A percentile compares a stretch with the other conserved stretches of the same genome.
Evolutionary conservation across 352 stramenopile species (phyloP).

Genomic region (Globisporangium sylvaticum): DNA sequence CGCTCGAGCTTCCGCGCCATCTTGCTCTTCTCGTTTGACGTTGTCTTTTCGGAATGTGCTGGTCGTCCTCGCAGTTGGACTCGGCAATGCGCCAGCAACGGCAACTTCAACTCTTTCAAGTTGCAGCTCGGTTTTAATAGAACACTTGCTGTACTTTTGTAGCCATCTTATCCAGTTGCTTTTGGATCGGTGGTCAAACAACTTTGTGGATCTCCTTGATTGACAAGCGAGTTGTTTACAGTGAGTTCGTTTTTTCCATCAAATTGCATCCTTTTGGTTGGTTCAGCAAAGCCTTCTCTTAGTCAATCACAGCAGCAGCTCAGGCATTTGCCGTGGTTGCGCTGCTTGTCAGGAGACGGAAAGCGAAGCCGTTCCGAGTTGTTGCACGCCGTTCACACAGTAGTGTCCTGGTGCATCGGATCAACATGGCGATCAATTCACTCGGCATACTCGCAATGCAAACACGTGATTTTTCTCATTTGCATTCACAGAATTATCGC

Average conservation of each 20-base stretch:
- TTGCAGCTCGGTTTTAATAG: too few species aligned
- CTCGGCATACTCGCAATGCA: background rate
- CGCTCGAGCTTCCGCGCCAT: conserved; percentile 32
- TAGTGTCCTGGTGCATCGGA: too few species aligned
- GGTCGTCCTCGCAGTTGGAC: background rate
- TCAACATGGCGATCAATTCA: background rate
- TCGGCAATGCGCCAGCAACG: background rate
- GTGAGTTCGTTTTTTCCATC: background rate
- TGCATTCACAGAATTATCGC: background rate
- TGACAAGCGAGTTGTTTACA: background rate
- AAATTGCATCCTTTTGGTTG: background rate
- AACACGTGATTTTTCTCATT: background rate
- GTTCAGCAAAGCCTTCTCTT: background rate
- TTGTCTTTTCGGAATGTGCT: background rate
- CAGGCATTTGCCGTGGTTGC: too few species aligned
- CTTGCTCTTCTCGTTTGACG: background rate
- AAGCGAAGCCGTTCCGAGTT: background rate
- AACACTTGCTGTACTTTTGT: background rate
- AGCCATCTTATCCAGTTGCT: too few species aligned
- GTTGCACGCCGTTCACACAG: too few species aligned
- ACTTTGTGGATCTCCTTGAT: background rate
- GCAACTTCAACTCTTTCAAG: background rate
- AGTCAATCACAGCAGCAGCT: background rate
- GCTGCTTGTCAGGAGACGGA: too few species aligned
- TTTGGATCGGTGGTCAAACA: too few species aligned